Evolutionary conservation across 352 stramenopile species (phyloP), one percentile per base, ranked within the genome.

Genomic region (Peronospora destructor): DNA sequence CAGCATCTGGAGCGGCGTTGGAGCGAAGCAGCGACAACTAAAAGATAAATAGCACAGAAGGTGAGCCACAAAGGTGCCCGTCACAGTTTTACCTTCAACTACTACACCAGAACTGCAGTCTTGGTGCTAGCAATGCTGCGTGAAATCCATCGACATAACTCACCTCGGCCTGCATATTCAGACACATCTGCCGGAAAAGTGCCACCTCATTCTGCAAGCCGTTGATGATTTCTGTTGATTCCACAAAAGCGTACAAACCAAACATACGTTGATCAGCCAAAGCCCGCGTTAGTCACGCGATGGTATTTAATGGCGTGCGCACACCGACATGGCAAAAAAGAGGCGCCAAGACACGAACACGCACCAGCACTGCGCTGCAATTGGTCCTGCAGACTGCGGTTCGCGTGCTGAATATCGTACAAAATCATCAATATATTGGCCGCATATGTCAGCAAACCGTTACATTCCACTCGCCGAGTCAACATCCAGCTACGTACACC

Each of bases 101-200:
- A 44, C 33, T 33, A 51, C 41, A 34, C 57, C 21, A 45, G 3
- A 28, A 9, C 14, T 30, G 42, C 4, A 34, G 40, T 14, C 19
- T 14, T 14, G 21, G 17, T 42, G 23, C 39, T 14, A 7, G 19
- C 51, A 48, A 12, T 14, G 13, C 33, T 21, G 23, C 41, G 21
- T 13, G 13, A 44, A 12, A 40, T 8, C 10, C 9, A 17, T 17
- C 21, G n/a, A 46, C 13, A 38, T 55, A n/a, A 68, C 68, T 61
- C 47, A 91, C 80, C 70, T 91, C 75, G 23, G 69, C 53, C 61
- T 91, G 80, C 32, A 88, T 66, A 49, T 77, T 88, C 39, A 88
- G 57, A 57, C 80, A 91, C 73, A 91, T 86, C 52, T 88, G 73
- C 37, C 75, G 76, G 49, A 88, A 88, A 73, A 91, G 85, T 23